Evolutionary conservation across 441 rosid species (phyloP).

Genomic region (Pelargonium cotyledonis): DNA sequence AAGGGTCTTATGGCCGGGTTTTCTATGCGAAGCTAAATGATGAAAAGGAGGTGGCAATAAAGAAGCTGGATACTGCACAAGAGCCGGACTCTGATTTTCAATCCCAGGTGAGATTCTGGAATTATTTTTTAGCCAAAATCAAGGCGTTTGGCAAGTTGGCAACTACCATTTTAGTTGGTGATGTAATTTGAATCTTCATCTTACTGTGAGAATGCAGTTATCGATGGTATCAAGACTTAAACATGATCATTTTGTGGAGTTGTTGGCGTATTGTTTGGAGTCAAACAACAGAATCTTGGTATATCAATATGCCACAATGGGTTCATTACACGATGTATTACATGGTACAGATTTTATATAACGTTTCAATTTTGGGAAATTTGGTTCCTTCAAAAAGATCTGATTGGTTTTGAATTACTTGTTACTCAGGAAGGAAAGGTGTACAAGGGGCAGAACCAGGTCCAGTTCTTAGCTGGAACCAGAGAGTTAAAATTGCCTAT

Average conservation of each 20-base stretch:
- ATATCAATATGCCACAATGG: slow-evolving; percentile 95
- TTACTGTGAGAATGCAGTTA: slow-evolving; percentile 33
- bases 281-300: slow-evolving; percentile 78
- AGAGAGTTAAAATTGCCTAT: slow-evolving; percentile 79
- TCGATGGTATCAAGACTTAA: slow-evolving; percentile 78
- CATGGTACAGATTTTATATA: slow-evolving; percentile 45
- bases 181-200: not conserved
- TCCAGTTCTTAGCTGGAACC: slow-evolving; percentile 94
- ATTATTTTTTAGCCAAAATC: not conserved
- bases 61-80: slow-evolving; percentile 81
- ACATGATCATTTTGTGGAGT: slow-evolving; percentile 71
- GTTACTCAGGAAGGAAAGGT: slow-evolving; percentile 71
- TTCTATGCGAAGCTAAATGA: slow-evolving; percentile 62
- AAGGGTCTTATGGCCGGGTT: slow-evolving; percentile 95
- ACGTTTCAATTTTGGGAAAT: not conserved
- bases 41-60: slow-evolving; percentile 69
- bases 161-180: too few species aligned
- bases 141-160: not conserved
- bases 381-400: not conserved
- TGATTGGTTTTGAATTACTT: slow-evolving; percentile 14
- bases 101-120: slow-evolving; percentile 49
- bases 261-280: slow-evolving; percentile 83
- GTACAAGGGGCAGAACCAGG: slow-evolving; percentile 99
- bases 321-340: slow-evolving; percentile 87
- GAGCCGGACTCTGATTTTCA: slow-evolving; percentile 74